Evolutionary conservation across 768 basidiomycete species (phyloP).

Genomic region (Mycena crocata): DNA sequence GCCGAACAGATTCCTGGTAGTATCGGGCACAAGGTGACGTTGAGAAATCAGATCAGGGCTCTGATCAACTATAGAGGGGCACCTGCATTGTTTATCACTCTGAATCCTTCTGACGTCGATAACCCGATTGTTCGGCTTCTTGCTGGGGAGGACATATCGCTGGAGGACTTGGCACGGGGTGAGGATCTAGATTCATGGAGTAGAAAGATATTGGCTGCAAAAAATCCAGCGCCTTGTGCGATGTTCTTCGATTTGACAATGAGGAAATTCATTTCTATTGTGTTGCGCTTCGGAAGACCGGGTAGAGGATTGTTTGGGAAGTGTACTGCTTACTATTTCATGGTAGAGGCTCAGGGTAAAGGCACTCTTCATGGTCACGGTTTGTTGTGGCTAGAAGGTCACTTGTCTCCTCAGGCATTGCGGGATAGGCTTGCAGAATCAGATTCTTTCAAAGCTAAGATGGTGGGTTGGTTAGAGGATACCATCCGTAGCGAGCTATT

Average conservation of each 20-base stretch:
- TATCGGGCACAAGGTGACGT: conserved; percentile 31
- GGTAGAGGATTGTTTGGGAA: conserved; percentile 15
- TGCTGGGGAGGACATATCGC: conserved; percentile 23
- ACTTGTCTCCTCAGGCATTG: conserved; percentile 32
- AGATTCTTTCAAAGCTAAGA: background rate
- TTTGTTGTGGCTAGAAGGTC: conserved; percentile 44
- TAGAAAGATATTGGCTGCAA: background rate
- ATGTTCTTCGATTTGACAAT: background rate
- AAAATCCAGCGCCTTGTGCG: background rate
- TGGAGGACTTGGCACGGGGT: background rate
- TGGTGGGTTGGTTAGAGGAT: background rate
- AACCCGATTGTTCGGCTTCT: conserved; percentile 33
- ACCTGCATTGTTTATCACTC: conserved; percentile 36
- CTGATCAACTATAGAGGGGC: conserved; percentile 31
- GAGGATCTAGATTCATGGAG: background rate
- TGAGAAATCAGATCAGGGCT: conserved; percentile 36
- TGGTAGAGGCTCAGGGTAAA: conserved; percentile 40
- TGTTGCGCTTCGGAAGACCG: background rate
- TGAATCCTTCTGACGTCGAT: conserved; percentile 37
- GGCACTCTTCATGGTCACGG: conserved; percentile 44
- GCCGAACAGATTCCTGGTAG: conserved; percentile 32
- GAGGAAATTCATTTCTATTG: background rate
- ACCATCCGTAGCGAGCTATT: background rate
- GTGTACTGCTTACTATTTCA: conserved; percentile 7
- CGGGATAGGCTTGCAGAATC: background rate